Evolutionary conservation across 2,329 filamentous ascomycete genomes (phyloP).

Genomic region (Cytospora schulzeri): DNA sequence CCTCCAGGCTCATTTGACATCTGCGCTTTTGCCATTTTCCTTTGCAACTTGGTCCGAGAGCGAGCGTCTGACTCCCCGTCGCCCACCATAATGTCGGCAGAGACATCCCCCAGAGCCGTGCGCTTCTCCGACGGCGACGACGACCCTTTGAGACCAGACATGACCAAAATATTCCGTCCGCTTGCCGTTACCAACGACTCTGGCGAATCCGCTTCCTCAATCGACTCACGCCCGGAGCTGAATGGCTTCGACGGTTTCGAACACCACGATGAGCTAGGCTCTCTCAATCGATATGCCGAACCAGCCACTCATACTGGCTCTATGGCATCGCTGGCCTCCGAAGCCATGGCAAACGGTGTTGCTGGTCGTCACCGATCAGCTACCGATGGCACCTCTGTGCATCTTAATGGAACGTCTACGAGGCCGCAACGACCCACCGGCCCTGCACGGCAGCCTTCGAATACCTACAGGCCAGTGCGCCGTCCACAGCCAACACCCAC

Average conservation of each 20-base stretch:
- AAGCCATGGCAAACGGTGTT: conserved; percentile 45
- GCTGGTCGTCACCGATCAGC: conserved; percentile 44
- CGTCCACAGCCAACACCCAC: conserved; percentile 47
- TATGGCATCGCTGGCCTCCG: conserved; percentile 46
- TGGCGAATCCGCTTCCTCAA: conserved; percentile 51
- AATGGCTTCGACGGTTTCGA: conserved; percentile 45
- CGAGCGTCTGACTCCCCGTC: neutral
- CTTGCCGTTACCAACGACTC: conserved; percentile 46
- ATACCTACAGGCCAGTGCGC: conserved; percentile 72
- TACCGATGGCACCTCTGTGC: conserved; percentile 35
- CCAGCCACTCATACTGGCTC: conserved; percentile 43
- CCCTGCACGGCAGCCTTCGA: conserved; percentile 74
- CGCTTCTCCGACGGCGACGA: conserved; percentile 57
- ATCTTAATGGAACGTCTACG: conserved; percentile 37
- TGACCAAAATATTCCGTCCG: conserved; percentile 43
- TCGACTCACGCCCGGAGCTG: conserved; percentile 48
- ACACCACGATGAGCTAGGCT: conserved; percentile 51
- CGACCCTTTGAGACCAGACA: conserved; percentile 46
- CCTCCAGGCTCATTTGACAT: neutral
- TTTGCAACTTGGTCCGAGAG: neutral
- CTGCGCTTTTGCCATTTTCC: neutral
- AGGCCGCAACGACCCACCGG: conserved; percentile 68
- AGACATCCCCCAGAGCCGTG: conserved; percentile 57
- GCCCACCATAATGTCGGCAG: conserved; percentile 41
- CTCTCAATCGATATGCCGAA: conserved; percentile 48